phyloP scores from a whole-genome alignment of 1,284 basidiomycete genomes.

The Rhizopogon parksii region DNA sequence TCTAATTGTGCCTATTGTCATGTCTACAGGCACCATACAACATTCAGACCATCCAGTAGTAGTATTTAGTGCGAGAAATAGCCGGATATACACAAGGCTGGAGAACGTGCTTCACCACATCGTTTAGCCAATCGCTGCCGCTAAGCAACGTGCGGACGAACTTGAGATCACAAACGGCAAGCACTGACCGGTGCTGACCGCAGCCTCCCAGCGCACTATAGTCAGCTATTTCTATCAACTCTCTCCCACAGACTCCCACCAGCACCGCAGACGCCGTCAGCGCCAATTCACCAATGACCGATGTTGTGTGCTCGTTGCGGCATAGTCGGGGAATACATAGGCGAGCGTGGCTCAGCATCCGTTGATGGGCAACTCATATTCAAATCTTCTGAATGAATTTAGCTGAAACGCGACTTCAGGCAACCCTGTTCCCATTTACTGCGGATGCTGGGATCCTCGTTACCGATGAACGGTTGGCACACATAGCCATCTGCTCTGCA shows the following conservation, averaged over 20 bases:
- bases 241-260: neutral
- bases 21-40: neutral
- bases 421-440: too few relatives aligned
- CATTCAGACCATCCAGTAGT: too few relatives aligned
- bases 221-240: neutral
- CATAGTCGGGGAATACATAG: neutral
- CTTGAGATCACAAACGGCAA: slow-evolving; percentile 62
- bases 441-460: neutral
- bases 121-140: neutral
- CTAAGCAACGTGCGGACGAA: neutral
- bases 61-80: too few relatives aligned
- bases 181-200: neutral
- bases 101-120: too few relatives aligned
- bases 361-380: neutral
- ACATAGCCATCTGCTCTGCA: neutral
- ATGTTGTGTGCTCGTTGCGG: too few relatives aligned
- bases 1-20: neutral
- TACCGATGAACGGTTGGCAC: neutral
- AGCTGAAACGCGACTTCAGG: neutral
- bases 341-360: neutral
- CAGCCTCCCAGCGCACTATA: too few relatives aligned
- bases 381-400: neutral
- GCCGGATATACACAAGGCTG: too few relatives aligned
- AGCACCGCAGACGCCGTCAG: neutral
- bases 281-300: neutral